Base-by-base conservation (phyloP, 1,284 basidiomycete genomes). In the Ustilago vetiveriae region DNA sequence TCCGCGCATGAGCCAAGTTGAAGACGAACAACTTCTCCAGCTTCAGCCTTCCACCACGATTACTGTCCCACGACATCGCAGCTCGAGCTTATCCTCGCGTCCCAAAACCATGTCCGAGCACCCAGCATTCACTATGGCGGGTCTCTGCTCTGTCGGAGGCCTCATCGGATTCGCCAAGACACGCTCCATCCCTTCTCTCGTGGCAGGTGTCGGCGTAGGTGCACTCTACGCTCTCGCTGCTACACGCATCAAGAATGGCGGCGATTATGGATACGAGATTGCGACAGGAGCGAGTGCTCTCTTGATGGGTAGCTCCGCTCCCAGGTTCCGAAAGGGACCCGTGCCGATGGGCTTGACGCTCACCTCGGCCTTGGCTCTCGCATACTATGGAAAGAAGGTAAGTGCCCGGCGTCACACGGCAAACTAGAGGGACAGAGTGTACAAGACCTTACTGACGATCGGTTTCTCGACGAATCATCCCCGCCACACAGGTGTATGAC, bases 141-240 rank as follows among this genome's bases (percentile, higher is more conserved):
- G 84, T 62, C 84, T 92, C 63, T 92, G 91, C 83, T 35, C 50
- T 8, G 85, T 90, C 38, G 91, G 91, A 24, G 91, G 91, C 29
- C 65, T 90, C 45, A 88, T 88, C 40, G 82, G 82, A 4, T 82
- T 80, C 35, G 68, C 73, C 22, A 72, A 56, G 38, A 70, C 67
- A 10, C 40, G 60, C 11, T 70, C 67, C 10, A 55, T 58, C 24
- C 90, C 90, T 8, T 92, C 91, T 7, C 82, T 93, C 33, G 87
- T 91, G 8, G 92, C 91, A 55, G 91, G 91, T 38, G 86, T 90
- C 33, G 86, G 89, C 86, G 90, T 92, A 24, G 91, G 91, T 53
- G 84, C 87, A 6, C 84, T 92, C 42, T 79, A 77, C 51, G 76
- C 69, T 6, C 51, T 74, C 27, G 69, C 63, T 17, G 76, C 59